Conservation (phyloP, 352 stramenopile species). For the Globisporangium orthogonon region DNA sequence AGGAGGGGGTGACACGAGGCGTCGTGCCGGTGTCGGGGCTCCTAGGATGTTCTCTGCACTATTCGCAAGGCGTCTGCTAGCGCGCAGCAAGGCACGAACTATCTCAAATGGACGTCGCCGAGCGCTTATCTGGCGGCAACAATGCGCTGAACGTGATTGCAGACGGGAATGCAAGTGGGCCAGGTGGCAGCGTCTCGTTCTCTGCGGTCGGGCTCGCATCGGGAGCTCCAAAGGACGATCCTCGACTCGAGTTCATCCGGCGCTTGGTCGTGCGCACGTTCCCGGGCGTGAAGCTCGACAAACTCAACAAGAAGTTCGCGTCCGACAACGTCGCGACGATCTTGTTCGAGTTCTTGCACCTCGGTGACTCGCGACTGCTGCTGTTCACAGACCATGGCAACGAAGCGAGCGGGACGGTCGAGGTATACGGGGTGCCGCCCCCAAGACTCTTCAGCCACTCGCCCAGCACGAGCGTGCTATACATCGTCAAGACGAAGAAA, state of each 20-base stretch:
- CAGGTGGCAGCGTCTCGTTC: not conserved
- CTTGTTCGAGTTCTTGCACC: conserved; percentile 71
- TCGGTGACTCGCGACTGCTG: conserved; percentile 50
- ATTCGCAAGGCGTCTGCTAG: too few relatives aligned
- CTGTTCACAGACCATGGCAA: conserved; percentile 70
- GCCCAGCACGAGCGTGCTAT: conserved; percentile 42
- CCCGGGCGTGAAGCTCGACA: conserved; percentile 47
- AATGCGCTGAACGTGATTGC: not conserved
- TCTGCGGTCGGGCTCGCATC: not conserved
- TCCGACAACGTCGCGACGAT: conserved; percentile 45
- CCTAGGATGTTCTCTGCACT: too few relatives aligned
- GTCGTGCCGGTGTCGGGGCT: too few relatives aligned
- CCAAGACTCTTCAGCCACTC: conserved; percentile 30
- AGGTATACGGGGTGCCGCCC: conserved; percentile 60
- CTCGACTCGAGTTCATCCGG: conserved; percentile 60
- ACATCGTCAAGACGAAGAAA: conserved; percentile 70
- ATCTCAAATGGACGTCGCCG: not conserved
- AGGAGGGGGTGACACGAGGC: too few relatives aligned
- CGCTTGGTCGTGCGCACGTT: conserved; percentile 61
- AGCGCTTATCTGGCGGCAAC: conserved; percentile 5
- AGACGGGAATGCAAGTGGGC: not conserved
- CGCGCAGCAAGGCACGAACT: too few relatives aligned
- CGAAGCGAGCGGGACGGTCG: conserved; percentile 36
- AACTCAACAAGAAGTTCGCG: conserved; percentile 53
- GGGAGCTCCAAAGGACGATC: conserved; percentile 39